Evolutionary conservation across 345 rosid species (phyloP), one percentile per base, ranked within the genome.

Genomic region (Arabidopsis suecica): DNA sequence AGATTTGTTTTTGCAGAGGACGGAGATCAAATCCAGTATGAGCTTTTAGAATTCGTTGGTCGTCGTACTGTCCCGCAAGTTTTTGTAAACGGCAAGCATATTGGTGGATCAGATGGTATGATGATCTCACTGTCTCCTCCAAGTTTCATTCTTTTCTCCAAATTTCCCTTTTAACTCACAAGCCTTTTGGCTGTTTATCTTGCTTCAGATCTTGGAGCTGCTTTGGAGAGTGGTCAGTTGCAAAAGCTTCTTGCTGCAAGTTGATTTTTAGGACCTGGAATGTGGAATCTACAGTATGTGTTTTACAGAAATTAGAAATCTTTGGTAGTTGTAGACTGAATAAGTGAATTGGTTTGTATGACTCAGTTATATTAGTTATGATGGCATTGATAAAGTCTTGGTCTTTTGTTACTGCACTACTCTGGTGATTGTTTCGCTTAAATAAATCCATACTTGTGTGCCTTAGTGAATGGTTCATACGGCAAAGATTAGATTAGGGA

Each of bases 71-170:
- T 95, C 38, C 98, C 98, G 0, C 99, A 95, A 84, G 86, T 95
- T 9, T 95, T 90, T 78, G 86, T 95, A 37, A 82, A 89, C 64
- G 97, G 97, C 22, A 88, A 92, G 78, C 97, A 90, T 74, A 74
- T 91, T 30, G 96, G 99, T 51, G 97, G 99, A 68, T 90, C 97
- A 54, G 96, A 95, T 75, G 97, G 96, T 89, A 54, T 69, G 50
- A 44, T 58, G 7, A 12, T 11, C 59, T 9, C 49, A 11, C 34
- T 58, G 28, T 37, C 8, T 30, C 5, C 14, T 75, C 56, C 8
- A 36, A 36, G 2, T 36, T 61, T 13, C 30, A 56, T 34, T 25
- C 40, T 47, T 73, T 41, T 42, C 23, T 10, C 41, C 60, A 2
- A 38, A 10, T 32, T 61, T 36, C 53, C 53, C 10, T 47, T 30